phyloP scores from a whole-genome alignment of 352 stramenopile species.

The Globisporangium heterothallicum region DNA sequence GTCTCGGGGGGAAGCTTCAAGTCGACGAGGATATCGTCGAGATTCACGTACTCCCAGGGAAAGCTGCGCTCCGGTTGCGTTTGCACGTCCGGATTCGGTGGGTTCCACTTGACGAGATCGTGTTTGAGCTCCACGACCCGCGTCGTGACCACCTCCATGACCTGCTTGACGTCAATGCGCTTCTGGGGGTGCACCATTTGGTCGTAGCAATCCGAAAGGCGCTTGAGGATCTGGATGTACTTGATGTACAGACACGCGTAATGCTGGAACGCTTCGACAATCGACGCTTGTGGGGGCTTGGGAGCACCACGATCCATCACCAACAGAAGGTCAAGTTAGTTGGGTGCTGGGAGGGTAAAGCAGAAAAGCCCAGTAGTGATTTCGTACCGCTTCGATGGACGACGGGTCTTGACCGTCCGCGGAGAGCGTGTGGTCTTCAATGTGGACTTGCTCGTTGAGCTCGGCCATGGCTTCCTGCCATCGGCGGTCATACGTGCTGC shows the following conservation, averaged over 20 bases:
- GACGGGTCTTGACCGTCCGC: conserved; percentile 27
- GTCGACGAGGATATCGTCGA: conserved; percentile 91
- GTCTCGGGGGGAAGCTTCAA: conserved; percentile 90
- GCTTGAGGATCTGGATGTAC: conserved; percentile 90
- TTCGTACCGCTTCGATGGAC: conserved; percentile 30
- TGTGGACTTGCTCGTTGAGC: conserved; percentile 90
- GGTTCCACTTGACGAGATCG: conserved; percentile 93
- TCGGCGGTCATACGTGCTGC: conserved; percentile 82
- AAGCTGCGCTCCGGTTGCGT: conserved; percentile 81
- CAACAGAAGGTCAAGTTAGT: background rate
- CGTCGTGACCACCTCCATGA: conserved; percentile 90
- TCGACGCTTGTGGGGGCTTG: conserved; percentile 62
- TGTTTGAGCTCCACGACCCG: conserved; percentile 88
- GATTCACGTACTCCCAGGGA: conserved; percentile 93
- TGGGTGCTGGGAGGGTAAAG: too few relatives aligned
- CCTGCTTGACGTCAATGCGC: conserved; percentile 89
- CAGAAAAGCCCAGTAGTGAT: too few relatives aligned
- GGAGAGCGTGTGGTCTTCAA: conserved; percentile 77
- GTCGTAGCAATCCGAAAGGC: conserved; percentile 90
- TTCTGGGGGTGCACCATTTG: conserved; percentile 94
- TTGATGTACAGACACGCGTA: conserved; percentile 95
- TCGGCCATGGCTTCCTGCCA: conserved; percentile 92
- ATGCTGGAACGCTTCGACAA: conserved; percentile 91
- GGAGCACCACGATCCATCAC: background rate
- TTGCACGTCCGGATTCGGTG: conserved; percentile 85